Conservation (phyloP, 345 rosid genomes). For the Salix dunnii region DNA sequence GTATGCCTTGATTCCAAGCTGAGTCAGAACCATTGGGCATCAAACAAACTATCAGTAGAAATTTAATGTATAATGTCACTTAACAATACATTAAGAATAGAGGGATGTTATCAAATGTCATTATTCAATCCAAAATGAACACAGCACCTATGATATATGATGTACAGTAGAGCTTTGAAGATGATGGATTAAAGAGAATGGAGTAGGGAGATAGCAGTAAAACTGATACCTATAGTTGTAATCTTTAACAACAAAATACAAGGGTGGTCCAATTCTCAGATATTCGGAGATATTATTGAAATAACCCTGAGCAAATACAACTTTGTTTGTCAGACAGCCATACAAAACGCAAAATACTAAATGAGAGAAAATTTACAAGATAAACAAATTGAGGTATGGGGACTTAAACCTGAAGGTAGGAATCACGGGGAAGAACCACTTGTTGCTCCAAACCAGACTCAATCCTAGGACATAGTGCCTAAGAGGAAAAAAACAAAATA, state of each 20-base stretch:
- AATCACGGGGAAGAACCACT: slow-evolving; percentile 92
- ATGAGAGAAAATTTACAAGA: neutral
- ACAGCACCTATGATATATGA: neutral
- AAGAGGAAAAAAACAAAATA: neutral
- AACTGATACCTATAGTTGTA: slow-evolving; percentile 71
- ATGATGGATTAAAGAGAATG: neutral
- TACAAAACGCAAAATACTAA: slow-evolving; percentile 4
- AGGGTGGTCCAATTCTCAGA: slow-evolving; percentile 89
- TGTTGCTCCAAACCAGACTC: slow-evolving; percentile 95
- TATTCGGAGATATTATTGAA: slow-evolving; percentile 68
- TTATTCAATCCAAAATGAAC: neutral
- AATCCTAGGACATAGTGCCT: slow-evolving; percentile 83
- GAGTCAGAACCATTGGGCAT: slow-evolving; percentile 16
- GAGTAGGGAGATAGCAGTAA: neutral
- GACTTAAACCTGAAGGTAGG: slow-evolving; percentile 83
- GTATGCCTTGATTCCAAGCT: slow-evolving; percentile 87
- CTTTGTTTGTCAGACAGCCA: neutral
- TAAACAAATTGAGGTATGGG: neutral
- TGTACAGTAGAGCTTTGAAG: neutral
- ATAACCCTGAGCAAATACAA: slow-evolving; percentile 56
- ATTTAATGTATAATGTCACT: too few species aligned
- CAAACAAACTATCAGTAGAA: neutral
- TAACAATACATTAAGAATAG: too few species aligned
- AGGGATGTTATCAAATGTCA: too few species aligned
- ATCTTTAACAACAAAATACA: slow-evolving; percentile 88